Evolutionary conservation across 2,329 filamentous ascomycete species (phyloP), one percentile per base, ranked within the genome.

Genomic region (Coniochaeta prunicola): DNA sequence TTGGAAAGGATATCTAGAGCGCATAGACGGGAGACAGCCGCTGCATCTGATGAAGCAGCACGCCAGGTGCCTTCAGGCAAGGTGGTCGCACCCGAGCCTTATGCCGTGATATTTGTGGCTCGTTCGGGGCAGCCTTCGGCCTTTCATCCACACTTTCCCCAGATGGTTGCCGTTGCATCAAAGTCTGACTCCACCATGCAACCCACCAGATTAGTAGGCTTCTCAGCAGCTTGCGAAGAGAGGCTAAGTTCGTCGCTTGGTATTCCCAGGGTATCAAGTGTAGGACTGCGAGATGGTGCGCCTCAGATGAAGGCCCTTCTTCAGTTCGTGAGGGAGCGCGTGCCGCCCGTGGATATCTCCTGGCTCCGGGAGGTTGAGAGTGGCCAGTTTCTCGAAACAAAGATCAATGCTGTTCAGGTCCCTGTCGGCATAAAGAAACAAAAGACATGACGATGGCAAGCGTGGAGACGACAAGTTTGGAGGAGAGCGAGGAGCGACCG

Each of bases 251-350:
- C 73, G 31, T 77, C 77, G 21, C 74, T 91, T 3, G 82, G 82
- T 1, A 76, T 90, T 10, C 83, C 85, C 0, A 79, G 86, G 34
- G 85, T 85, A 0, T 88, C 86, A 1, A 84, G 85, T 24, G 73
- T 91, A 33, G 88, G 81, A 0, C 69, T 91, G 7, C 70, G 77
- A 21, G 74, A 76, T 7, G 79, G 74, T 38, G 84, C 86, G 0
- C 84, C 85, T 0, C 79, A 82, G 45, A 77, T 82, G 0, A 77
- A 77, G 56, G 77, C 81, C 1, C 68, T 91, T 10, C 68, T 86
- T 26, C 77, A 84, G 4, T 82, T 85, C 63, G 77, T 85, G 1
- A 70, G 76, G 31, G 72, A 78, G 36, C 73, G 76, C 58, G 82
- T 90, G 1, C 70, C 76, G 1, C 69, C 76, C 1, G 73, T 87